phyloP scores from a whole-genome alignment of 495 filamentous ascomycete species.

The Jackrogersella minutella region DNA sequence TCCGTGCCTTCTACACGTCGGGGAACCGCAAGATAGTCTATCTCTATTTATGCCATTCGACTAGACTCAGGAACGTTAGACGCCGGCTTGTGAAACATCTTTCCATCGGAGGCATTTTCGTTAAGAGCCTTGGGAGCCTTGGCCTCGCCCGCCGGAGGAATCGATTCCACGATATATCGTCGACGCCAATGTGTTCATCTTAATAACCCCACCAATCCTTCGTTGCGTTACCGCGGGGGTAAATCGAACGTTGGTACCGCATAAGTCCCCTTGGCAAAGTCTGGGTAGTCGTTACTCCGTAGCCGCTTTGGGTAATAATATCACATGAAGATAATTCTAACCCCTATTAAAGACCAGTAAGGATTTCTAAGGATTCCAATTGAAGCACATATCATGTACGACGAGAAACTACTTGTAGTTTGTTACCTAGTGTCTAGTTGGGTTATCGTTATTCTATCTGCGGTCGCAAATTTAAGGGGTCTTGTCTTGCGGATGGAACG shows the following conservation, averaged over 20 bases:
- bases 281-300: slow-evolving; percentile 8
- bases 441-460: too few relatives aligned
- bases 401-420: too few relatives aligned
- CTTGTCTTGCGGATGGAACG: too few relatives aligned
- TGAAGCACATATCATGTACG: too few relatives aligned
- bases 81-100: not conserved
- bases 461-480: too few relatives aligned
- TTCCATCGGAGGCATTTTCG: slow-evolving; percentile 5
- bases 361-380: too few relatives aligned
- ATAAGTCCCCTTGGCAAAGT: slow-evolving; percentile 7
- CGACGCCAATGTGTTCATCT: slow-evolving; percentile 1
- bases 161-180: slow-evolving; percentile 24
- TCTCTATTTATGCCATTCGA: slow-evolving; percentile 2
- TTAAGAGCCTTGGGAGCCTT: slow-evolving; percentile 19
- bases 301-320: slow-evolving; percentile 5
- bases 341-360: not conserved
- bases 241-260: not conserved
- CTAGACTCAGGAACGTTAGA: not conserved
- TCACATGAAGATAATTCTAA: slow-evolving; percentile 5
- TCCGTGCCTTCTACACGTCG: not conserved
- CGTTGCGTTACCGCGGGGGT: slow-evolving; percentile 4
- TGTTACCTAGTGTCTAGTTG: too few relatives aligned
- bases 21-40: not conserved
- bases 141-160: slow-evolving; percentile 17
- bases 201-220: slow-evolving; percentile 18